Percentiles rank a stretch among this genome's conserved stretches.
phyloP scores from a whole-genome alignment of 495 filamentous ascomycete genomes.

The Rusavskia elegans region DNA sequence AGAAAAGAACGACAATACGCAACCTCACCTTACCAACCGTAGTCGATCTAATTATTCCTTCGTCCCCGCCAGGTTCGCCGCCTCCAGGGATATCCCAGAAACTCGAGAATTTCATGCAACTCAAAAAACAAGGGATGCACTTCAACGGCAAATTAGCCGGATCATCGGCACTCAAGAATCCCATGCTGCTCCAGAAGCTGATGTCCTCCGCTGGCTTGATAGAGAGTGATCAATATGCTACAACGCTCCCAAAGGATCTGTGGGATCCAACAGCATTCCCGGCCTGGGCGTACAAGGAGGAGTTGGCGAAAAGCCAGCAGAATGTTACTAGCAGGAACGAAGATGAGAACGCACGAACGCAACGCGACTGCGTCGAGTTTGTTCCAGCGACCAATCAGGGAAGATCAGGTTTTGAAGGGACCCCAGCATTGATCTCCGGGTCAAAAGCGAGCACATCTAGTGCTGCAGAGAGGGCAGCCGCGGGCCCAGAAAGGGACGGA shows the following conservation, averaged over 20 bases:
- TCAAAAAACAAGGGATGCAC: constrained; percentile 77
- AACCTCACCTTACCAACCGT: constrained; percentile 73
- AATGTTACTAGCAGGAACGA: constrained; percentile 41
- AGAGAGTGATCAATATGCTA: constrained; percentile 53
- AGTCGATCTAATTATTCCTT: constrained; percentile 67
- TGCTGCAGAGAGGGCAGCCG: constrained; percentile 15
- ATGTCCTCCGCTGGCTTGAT: constrained; percentile 65
- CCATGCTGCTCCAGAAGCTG: constrained; percentile 62
- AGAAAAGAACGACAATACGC: constrained; percentile 49
- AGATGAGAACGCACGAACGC: constrained; percentile 31
- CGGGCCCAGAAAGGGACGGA: constrained; percentile 9
- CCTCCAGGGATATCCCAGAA: constrained; percentile 48
- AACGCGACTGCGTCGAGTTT: constrained; percentile 62
- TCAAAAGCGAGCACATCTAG: constrained; percentile 4
- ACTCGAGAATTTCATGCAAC: constrained; percentile 64
- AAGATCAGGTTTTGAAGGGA: background rate
- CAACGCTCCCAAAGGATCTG: constrained; percentile 47
- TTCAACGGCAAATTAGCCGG: constrained; percentile 73
- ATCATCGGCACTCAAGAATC: constrained; percentile 62
- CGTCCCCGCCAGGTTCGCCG: constrained; percentile 68
- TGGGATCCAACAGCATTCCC: constrained; percentile 57
- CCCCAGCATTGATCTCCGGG: background rate
- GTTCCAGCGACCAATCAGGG: constrained; percentile 31
- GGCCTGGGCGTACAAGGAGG: constrained; percentile 55
- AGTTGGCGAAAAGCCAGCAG: constrained; percentile 50